Evolutionary conservation across 345 rosid genomes (phyloP), one percentile per base, ranked within the genome.

Genomic region (Ceriops tagal): DNA sequence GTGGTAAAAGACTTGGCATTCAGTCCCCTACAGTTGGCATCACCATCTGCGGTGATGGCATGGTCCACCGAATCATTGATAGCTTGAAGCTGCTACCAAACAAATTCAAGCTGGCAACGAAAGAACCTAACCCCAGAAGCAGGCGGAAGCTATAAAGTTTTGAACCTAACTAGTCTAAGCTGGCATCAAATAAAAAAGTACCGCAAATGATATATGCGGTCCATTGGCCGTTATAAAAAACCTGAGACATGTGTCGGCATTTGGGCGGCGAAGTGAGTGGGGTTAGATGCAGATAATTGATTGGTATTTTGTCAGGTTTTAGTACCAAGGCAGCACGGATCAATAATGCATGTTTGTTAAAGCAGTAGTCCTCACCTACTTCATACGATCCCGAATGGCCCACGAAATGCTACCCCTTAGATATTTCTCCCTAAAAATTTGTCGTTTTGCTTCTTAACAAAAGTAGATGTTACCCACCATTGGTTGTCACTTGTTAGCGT

Each of bases 131-230:
- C 32, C 47, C 64, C 20, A 31, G 22, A 1, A 34, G 43, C 37
- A 61, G 46, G 24, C 10, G 26, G 39, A 32, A 34, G 43, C 49
- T 20, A 22, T 56, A 11, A 56, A 56, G 59, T 56, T 56, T 22
- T 24, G 18, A 8, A 31, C 22, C 22, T 28, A 19, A 60, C 34
- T 1, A 5, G n/a, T 5, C 7, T 8, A 31, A 60, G 63, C 63
- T 60, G 63, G 63, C 63, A 60, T 56, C 59, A 56, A 22, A 24
- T 56, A 24, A 56, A 27, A 9, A 56, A 56, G 59, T 20, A 11
- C 31, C 0, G 59, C 24, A 56, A 8, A 20, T 24, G 6, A 8
- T 24, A 24, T 1, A 10, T 9, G 28, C 11, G 59, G 31, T 4
- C 31, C 59, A 56, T 15, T 24, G 24, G 15, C 22, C 58, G 7